These are phyloP conservation scores for Warburgia ugandensis DNA, from an alignment of 164 flowering plant genomes.

Conservation along the genomic window DNA sequence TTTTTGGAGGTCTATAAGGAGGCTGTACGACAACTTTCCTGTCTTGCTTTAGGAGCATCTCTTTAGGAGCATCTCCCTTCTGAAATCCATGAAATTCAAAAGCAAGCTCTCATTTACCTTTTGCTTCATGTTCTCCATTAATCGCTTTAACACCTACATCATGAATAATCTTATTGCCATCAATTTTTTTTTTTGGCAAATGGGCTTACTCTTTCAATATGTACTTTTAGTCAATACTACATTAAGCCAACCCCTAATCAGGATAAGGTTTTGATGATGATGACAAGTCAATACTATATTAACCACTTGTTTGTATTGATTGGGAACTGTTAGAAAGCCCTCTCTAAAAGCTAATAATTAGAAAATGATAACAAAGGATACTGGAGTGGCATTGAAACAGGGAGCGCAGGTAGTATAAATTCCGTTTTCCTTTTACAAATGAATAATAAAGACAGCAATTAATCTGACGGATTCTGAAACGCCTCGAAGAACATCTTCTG, in stretches of 20 bases:
- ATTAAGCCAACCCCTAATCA: too few species aligned
- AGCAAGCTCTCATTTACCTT: slow-evolving; percentile 67
- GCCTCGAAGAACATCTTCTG: slow-evolving; percentile 42
- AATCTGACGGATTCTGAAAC: slow-evolving; percentile 58
- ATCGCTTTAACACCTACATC: slow-evolving; percentile 45
- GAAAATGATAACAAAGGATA: too few species aligned
- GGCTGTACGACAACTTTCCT: too few species aligned
- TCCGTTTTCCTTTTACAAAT: neutral
- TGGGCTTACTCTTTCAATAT: neutral
- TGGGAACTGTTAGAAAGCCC: too few species aligned
- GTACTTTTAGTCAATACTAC: neutral
- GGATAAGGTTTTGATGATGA: too few species aligned
- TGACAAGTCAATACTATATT: too few species aligned
- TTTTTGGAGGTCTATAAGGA: too few species aligned
- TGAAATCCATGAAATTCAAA: slow-evolving; percentile 57
- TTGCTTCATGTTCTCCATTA: slow-evolving; percentile 70
- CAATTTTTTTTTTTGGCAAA: neutral
- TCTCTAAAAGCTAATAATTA: too few species aligned
- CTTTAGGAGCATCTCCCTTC: slow-evolving; percentile 25
- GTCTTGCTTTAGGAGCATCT: neutral
- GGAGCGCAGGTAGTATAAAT: neutral
- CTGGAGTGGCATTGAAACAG: neutral
- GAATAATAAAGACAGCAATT: neutral
- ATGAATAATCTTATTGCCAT: neutral
- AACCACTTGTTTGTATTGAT: too few species aligned